Evolutionary conservation across 345 rosid species (phyloP), one percentile per base, ranked within the genome.

Genomic region (Turritis glabra): DNA sequence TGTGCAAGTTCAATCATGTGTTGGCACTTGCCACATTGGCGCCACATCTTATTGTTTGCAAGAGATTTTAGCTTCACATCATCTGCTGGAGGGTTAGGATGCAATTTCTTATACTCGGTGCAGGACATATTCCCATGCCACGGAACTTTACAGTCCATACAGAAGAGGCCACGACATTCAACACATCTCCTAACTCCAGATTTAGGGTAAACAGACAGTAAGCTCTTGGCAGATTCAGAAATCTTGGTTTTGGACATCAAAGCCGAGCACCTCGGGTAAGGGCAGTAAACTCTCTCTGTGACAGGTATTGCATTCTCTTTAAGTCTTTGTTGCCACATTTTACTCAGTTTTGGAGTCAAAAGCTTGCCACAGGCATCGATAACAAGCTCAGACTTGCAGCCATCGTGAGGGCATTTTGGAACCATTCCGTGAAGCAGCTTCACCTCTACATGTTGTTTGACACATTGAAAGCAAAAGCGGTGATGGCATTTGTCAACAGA

Each of bases 381-480:
- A 56, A 12, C 65, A 29, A 93, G 77, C 80, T 75, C 86, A 21
- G 86, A 78, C 47, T 83, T 82, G 63, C 98, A 93, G 38, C 81
- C 86, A 46, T 80, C 91, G 29, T 89, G 88, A 60, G 92, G 98
- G 69, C 96, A 91, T 46, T 72, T 82, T 8, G 96, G 86, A 77
- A 77, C 65, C 78, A 75, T 76, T 40, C 88, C 96, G 35, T 85
- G 82, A 67, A 87, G 92, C 76, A 93, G 76, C 80, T 85, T 88
- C 73, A 82, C 90, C 80, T 89, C 92, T 3, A 89, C 87, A 43
- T 91, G 96, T 73, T 84, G 88, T 68, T 80, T 93, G 85, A 89
- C 88, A 71, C 98, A 93, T 29, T 84, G 79, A 76, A 83, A 69
- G 79, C 97, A 93, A 56, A 79, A 93, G 19, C 92, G 79, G 29